Evolutionary conservation across 495 filamentous ascomycete genomes (phyloP), one percentile per base, ranked within the genome.

Genomic region (Hypoxylon perforatum): DNA sequence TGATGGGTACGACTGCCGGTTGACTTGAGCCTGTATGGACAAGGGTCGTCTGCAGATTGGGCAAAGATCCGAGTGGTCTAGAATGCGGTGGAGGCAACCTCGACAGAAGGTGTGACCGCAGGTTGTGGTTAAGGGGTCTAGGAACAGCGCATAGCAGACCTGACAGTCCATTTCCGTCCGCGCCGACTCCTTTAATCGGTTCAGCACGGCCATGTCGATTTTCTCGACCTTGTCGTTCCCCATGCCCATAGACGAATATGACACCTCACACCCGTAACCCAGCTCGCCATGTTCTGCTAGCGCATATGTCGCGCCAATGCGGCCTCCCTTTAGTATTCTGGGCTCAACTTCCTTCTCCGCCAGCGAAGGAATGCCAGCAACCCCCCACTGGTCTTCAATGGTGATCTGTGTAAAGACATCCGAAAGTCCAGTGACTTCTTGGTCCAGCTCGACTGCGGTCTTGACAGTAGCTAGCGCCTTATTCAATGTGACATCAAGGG

Each of bases 71-170:
- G 90, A 89, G 70, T 94, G 89, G 72, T 92, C 90, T 36, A 93
- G 76, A 11, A 90, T 86, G 41, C 90, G 85, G 21, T 87, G 84
- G 11, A 96, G 78, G 73, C 93, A 97, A 58, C 84, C 82, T 28
- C 90, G 88, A 75, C 93, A 97, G 75, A 94, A 94, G 0, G 93
- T 96, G 74, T 97, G 93, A 4, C 93, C 93, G 69, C 93, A 97
- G 17, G 86, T 79, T 0, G 92, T 94, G 0, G 93, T 97, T 67
- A 92, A 78, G 8, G 93, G 92, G 61, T 96, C 90, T 36, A 90
- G 71, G 67, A 96, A 87, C 21, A 94, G 77, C 36, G 84, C 82
- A 70, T 93, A 95, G 75, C 93, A 97, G 62, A 97, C 87, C 68
- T 94, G 91, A 72, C 93, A 97, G 64, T 96, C 92, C 66, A 96